A percentile compares a stretch with the other conserved stretches of the same genome.
These are phyloP conservation scores for Periglandula ipomoeae DNA, from an alignment of 2,329 filamentous ascomycete species.

Conservation along the genomic window DNA sequence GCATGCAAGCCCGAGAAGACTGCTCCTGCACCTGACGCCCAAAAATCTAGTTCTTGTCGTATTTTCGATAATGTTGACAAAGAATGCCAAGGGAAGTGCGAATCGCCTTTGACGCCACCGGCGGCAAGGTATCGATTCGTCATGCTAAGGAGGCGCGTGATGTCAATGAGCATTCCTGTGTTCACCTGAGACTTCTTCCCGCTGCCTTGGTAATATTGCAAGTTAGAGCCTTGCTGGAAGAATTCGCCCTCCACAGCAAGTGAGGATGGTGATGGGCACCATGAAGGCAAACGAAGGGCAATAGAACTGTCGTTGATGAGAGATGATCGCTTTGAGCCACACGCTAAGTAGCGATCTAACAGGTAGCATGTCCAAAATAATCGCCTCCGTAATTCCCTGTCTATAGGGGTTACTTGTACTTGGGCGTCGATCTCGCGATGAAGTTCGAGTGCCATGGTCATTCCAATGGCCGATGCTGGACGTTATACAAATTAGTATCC, in stretches of 20 bases:
- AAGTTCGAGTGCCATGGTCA: conserved; percentile 73
- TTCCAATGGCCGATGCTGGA: conserved; percentile 44
- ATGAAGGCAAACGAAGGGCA: conserved; percentile 64
- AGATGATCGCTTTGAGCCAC: conserved; percentile 74
- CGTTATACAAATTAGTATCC: too few species aligned
- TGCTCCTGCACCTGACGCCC: conserved; percentile 74
- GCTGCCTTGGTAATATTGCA: conserved; percentile 60
- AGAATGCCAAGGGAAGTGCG: conserved; percentile 85
- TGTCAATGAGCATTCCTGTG: conserved; percentile 75
- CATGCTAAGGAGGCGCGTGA: conserved; percentile 70
- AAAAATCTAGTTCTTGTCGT: conserved; percentile 73
- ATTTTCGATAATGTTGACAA: conserved; percentile 81
- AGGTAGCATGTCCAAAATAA: conserved; percentile 86
- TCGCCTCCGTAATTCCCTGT: conserved; percentile 68
- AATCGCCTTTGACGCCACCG: conserved; percentile 80
- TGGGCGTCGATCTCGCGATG: conserved; percentile 65
- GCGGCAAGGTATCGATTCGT: conserved; percentile 79
- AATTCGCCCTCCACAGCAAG: conserved; percentile 66
- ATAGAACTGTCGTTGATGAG: conserved; percentile 71
- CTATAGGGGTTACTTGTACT: conserved; percentile 52
- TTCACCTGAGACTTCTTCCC: conserved; percentile 66
- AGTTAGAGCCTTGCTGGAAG: conserved; percentile 70
- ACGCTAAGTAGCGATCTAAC: conserved; percentile 74
- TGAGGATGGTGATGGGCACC: conserved; percentile 52
- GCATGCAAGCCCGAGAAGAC: conserved; percentile 67